phyloP scores from a whole-genome alignment of 352 stramenopile genomes.

The Phytopythium boreale region DNA sequence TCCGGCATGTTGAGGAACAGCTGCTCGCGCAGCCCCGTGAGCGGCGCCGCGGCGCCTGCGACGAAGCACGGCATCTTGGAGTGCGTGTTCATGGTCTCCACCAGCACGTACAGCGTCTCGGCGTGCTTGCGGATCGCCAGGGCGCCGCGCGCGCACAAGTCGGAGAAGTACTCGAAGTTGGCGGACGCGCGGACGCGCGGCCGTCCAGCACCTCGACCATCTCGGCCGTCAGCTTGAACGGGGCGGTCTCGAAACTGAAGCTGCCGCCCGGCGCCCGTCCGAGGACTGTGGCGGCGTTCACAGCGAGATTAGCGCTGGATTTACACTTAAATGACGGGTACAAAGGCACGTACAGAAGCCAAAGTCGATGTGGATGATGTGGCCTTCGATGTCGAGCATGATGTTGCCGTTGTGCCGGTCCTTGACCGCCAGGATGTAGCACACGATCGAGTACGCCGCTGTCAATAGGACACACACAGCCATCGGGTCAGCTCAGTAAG shows the following conservation, averaged over 20 bases:
- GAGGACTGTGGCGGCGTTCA: constrained; percentile 37
- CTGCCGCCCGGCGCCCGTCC: constrained; percentile 85
- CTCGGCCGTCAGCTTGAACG: constrained; percentile 96
- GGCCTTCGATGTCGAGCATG: constrained; percentile 96
- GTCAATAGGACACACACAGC: constrained; percentile 31
- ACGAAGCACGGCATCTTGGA: constrained; percentile 76
- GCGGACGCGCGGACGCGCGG: constrained; percentile 83
- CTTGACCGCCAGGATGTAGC: constrained; percentile 97
- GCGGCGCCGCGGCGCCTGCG: constrained; percentile 23
- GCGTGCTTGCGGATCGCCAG: constrained; percentile 90
- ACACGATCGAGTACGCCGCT: constrained; percentile 97
- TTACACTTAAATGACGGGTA: neutral
- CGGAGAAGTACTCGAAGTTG: constrained; percentile 92
- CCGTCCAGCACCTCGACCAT: constrained; percentile 95
- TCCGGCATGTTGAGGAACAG: constrained; percentile 67
- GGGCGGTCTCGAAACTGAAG: constrained; percentile 94
- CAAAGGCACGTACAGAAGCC: constrained; percentile 88
- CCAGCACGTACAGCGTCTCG: constrained; percentile 92
- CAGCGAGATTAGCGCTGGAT: constrained; percentile 1
- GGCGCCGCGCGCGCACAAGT: constrained; percentile 93
- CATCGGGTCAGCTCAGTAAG: neutral
- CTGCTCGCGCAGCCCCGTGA: constrained; percentile 55
- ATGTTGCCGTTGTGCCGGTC: constrained; percentile 99
- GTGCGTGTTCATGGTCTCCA: constrained; percentile 93
- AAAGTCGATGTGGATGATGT: constrained; percentile 99